Percentiles rank a stretch among this genome's conserved stretches.
Evolutionary conservation across 2,329 filamentous ascomycete genomes (phyloP).

Genomic region (Drechmeria coniospora): DNA sequence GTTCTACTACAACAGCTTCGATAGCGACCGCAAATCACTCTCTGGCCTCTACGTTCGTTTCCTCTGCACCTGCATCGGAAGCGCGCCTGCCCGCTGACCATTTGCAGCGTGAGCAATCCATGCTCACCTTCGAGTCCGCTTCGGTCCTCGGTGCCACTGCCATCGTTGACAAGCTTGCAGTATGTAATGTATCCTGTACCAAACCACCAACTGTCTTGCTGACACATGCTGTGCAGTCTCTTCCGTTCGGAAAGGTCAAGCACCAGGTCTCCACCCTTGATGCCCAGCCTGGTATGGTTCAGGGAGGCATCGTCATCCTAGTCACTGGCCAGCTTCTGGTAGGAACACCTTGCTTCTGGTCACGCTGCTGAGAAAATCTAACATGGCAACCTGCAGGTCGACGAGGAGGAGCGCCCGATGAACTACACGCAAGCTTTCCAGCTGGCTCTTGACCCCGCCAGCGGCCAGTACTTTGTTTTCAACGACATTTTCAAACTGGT

Average conservation of each 20-base stretch:
- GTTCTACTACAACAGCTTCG: constrained; percentile 86
- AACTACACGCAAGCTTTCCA: constrained; percentile 86
- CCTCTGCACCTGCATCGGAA: background rate
- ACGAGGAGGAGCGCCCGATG: constrained; percentile 75
- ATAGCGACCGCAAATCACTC: constrained; percentile 51
- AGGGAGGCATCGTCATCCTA: constrained; percentile 65
- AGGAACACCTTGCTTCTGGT: constrained; percentile 18
- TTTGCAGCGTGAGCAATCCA: constrained; percentile 62
- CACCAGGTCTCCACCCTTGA: constrained; percentile 68
- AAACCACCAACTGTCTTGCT: background rate
- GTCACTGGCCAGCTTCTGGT: constrained; percentile 79
- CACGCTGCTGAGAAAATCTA: constrained; percentile 1
- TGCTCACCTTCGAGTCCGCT: constrained; percentile 79
- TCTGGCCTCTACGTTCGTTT: constrained; percentile 62
- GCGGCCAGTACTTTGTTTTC: constrained; percentile 66
- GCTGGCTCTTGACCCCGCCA: constrained; percentile 51
- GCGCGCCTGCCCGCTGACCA: constrained; percentile 2
- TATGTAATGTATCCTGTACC: constrained; percentile 30
- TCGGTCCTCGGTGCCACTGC: constrained; percentile 44
- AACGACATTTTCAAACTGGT: constrained; percentile 94
- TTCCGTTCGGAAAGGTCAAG: constrained; percentile 69
- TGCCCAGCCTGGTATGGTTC: constrained; percentile 55
- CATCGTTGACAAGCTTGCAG: constrained; percentile 71
- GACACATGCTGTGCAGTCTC: constrained; percentile 30
- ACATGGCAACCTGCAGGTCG: constrained; percentile 42